These are phyloP conservation scores for Penicillium macrosclerotiorum DNA, from an alignment of 495 filamentous ascomycete species.

Conservation along the genomic window DNA sequence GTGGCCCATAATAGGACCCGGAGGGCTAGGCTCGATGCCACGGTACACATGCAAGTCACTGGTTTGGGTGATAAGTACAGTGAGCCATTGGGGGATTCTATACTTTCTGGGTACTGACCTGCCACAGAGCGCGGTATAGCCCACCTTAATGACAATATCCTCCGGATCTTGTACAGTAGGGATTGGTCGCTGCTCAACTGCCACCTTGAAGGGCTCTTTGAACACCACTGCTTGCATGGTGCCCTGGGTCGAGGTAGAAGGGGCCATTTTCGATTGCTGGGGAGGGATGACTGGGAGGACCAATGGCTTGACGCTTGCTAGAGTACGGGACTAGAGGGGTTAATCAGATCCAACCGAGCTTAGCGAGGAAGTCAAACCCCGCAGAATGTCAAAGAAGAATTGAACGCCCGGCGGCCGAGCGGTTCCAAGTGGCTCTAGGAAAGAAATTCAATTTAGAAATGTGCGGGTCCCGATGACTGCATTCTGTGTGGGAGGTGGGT, in stretches of 20 bases:
- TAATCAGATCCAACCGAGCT: neutral
- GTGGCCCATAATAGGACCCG: slow-evolving; percentile 67
- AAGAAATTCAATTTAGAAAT: neutral
- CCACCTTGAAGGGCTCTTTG: slow-evolving; percentile 45
- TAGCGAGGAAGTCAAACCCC: slow-evolving; percentile 4
- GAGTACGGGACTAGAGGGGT: slow-evolving; percentile 4
- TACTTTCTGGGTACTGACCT: slow-evolving; percentile 55
- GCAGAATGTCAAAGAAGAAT: slow-evolving; percentile 2
- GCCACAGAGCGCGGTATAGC: slow-evolving; percentile 84
- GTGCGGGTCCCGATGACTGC: slow-evolving; percentile 5
- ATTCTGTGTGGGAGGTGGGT: neutral
- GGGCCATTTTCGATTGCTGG: no score
- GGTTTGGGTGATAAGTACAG: neutral
- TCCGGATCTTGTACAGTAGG: slow-evolving; percentile 63
- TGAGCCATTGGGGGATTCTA: neutral
- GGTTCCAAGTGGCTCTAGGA: neutral
- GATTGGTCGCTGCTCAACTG: slow-evolving; percentile 48
- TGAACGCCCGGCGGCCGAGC: neutral
- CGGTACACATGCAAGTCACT: slow-evolving; percentile 92
- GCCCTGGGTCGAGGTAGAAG: slow-evolving; percentile 21
- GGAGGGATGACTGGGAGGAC: no score
- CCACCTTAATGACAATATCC: slow-evolving; percentile 84
- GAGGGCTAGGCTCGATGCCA: slow-evolving; percentile 65
- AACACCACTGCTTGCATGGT: slow-evolving; percentile 53
- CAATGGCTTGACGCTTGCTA: slow-evolving; percentile 3